These are phyloP conservation scores for Corymbia citriodora DNA, from an alignment of 441 rosid genomes.

Conservation along the genomic window DNA sequence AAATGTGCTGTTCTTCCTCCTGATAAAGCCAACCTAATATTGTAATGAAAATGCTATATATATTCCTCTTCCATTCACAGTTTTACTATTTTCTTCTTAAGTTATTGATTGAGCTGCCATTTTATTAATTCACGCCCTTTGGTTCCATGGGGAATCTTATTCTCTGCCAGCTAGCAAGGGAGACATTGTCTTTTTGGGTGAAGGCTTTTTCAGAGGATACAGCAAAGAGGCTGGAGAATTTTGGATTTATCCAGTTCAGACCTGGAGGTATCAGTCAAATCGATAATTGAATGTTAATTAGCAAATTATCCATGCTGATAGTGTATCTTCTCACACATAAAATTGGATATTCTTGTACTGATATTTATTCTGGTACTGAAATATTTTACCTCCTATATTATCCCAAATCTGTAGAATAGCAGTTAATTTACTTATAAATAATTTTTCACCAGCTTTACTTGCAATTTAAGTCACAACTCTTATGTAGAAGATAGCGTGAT, in stretches of 20 bases:
- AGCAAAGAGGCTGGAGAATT: slow-evolving; percentile 96
- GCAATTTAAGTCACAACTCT: not conserved
- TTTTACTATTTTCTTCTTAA: not conserved
- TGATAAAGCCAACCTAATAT: not conserved
- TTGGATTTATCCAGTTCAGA: slow-evolving; percentile 91
- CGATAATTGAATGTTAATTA: not conserved
- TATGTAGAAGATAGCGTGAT: not conserved
- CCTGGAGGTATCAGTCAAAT: slow-evolving; percentile 72
- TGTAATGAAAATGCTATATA: not conserved
- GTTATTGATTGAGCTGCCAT: not conserved
- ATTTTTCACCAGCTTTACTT: not conserved
- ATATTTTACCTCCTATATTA: not conserved
- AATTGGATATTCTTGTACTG: not conserved
- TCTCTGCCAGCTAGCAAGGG: slow-evolving; percentile 83
- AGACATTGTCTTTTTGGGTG: slow-evolving; percentile 96
- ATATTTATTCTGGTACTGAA: not conserved
- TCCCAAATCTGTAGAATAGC: not conserved
- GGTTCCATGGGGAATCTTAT: slow-evolving; percentile 7
- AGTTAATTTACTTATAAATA: not conserved
- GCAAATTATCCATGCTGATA: not conserved
- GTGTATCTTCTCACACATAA: not conserved
- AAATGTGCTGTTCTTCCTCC: not conserved
- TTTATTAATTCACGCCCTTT: not conserved
- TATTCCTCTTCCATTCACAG: not conserved
- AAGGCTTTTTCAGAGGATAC: slow-evolving; percentile 99